Conservation (phyloP, 768 basidiomycete species). For the Chalciporus chontae region DNA sequence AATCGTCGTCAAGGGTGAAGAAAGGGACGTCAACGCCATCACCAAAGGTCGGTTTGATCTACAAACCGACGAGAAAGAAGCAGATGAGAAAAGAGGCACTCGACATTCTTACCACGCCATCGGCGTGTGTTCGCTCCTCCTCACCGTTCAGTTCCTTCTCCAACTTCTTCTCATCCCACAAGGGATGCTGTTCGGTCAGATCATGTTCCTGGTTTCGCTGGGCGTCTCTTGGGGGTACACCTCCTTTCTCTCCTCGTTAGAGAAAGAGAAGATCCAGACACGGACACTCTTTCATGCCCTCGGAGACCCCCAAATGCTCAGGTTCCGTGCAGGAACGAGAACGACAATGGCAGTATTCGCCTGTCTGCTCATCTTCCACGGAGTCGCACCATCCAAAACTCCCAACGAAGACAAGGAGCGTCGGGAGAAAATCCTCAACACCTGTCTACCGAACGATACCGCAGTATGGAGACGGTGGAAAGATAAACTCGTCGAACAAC, state of each 20-base stretch:
- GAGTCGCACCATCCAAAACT: not conserved
- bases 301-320: constrained; percentile 3
- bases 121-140: constrained; percentile 26
- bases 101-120: constrained; percentile 13
- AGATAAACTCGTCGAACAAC: constrained; percentile 18
- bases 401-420: not conserved
- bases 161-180: constrained; percentile 35
- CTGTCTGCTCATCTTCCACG: constrained; percentile 22
- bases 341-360: constrained; percentile 24
- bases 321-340: constrained; percentile 17
- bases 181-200: constrained; percentile 33
- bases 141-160: constrained; percentile 29
- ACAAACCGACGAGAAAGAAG: not conserved
- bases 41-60: constrained; percentile 30
- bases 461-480: constrained; percentile 22
- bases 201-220: constrained; percentile 32
- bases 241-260: constrained; percentile 32
- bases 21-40: constrained; percentile 26
- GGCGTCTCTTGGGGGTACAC: constrained; percentile 34
- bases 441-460: constrained; percentile 23
- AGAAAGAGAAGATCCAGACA: constrained; percentile 28
- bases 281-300: constrained; percentile 14
- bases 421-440: constrained; percentile 10
- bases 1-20: constrained; percentile 27
- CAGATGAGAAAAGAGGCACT: not conserved